Evolutionary conservation across 495 filamentous ascomycete genomes (phyloP).

Genomic region (Sordaria brevicollis): DNA sequence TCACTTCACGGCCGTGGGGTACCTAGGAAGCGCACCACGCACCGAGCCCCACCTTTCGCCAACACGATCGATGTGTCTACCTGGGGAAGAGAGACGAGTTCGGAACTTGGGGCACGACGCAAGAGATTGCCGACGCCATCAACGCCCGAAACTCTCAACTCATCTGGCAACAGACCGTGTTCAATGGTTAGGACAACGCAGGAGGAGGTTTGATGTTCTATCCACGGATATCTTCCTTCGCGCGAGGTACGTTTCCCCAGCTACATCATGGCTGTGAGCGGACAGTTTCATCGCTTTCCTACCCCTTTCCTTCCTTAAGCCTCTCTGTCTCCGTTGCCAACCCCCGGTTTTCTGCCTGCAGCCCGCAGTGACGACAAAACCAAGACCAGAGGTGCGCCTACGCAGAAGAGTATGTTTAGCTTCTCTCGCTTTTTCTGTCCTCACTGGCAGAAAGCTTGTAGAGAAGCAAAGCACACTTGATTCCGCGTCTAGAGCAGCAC

Average conservation of each 20-base stretch:
- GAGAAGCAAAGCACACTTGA: neutral
- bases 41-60: neutral
- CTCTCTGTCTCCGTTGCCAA: neutral
- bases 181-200: neutral
- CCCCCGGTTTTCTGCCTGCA: neutral
- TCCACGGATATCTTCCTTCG: neutral
- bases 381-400: constrained; percentile 8
- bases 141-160: neutral
- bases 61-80: neutral
- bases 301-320: neutral
- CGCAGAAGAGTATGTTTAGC: neutral
- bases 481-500: constrained; percentile 17
- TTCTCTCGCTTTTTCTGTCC: neutral
- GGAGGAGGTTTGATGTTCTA: neutral
- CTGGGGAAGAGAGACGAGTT: too few species aligned
- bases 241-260: neutral
- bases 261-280: neutral
- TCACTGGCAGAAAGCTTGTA: neutral
- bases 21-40: neutral
- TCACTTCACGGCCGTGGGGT: neutral
- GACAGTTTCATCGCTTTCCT: neutral
- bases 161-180: neutral
- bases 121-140: too few species aligned
- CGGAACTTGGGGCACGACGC: too few species aligned
- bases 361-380: constrained; percentile 15